These are phyloP conservation scores for Mycena floridula DNA, from an alignment of 768 basidiomycete species.

Conservation along the genomic window DNA sequence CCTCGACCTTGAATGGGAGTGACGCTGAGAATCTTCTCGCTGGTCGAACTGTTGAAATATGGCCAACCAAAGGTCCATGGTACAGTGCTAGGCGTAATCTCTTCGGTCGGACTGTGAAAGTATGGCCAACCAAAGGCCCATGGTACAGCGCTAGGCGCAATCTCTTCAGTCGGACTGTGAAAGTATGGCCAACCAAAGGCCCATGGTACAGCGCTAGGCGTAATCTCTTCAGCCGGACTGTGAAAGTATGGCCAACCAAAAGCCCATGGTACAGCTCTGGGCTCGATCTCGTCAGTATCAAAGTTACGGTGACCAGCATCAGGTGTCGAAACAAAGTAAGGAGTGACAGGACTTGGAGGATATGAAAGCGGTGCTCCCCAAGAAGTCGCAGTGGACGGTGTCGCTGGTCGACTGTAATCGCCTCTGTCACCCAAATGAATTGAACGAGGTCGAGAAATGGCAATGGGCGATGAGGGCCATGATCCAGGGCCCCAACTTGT, in stretches of 20 bases:
- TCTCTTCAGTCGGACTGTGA: too few species aligned
- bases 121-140: too few species aligned
- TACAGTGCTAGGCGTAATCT: neutral
- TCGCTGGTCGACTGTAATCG: conserved; percentile 30
- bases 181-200: conserved; percentile 27
- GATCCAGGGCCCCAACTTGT: conserved; percentile 30
- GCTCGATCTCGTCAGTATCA: conserved; percentile 14
- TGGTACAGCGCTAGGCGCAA: neutral
- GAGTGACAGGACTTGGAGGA: conserved; percentile 30
- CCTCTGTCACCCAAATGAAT: conserved; percentile 33
- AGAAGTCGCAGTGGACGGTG: conserved; percentile 39
- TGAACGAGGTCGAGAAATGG: conserved; percentile 20
- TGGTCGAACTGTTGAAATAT: conserved; percentile 15
- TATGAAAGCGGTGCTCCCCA: conserved; percentile 45
- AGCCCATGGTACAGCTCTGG: conserved; percentile 16
- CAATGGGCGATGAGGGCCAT: conserved; percentile 19
- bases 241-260: conserved; percentile 31
- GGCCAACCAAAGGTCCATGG: conserved; percentile 31
- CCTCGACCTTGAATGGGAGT: conserved; percentile 5
- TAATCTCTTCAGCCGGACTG: neutral
- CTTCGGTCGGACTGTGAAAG: neutral
- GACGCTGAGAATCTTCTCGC: neutral
- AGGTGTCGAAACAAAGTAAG: conserved; percentile 31
- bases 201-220: conserved; percentile 17
- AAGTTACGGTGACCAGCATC: conserved; percentile 32